phyloP scores from a whole-genome alignment of 257 asterid species.

The Solanum bulbocastanum region DNA sequence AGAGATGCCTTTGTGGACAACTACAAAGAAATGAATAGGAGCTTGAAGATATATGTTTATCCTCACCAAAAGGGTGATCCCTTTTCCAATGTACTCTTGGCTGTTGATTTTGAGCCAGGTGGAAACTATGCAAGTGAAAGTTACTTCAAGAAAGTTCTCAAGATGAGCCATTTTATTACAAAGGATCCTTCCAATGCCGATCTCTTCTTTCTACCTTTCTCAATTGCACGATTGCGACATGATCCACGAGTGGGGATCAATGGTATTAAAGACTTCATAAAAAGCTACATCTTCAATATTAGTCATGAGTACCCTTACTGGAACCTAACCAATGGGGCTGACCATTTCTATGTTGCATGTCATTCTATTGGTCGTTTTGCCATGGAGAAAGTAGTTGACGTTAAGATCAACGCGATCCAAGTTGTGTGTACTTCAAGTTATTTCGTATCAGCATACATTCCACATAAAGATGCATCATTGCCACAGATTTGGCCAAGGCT shows the following conservation, averaged over 20 bases:
- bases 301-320: conserved; percentile 56
- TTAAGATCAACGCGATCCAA: conserved; percentile 67
- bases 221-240: conserved; percentile 73
- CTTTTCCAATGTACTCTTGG: conserved; percentile 59
- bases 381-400: conserved; percentile 51
- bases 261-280: conserved; percentile 59
- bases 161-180: conserved; percentile 62
- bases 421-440: conserved; percentile 81
- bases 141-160: conserved; percentile 72
- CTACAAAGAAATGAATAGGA: conserved; percentile 66
- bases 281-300: conserved; percentile 45
- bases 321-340: conserved; percentile 79
- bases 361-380: conserved; percentile 77
- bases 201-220: conserved; percentile 73
- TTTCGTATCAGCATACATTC: conserved; percentile 53
- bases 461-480: conserved; percentile 83
- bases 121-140: conserved; percentile 97
- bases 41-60: conserved; percentile 55
- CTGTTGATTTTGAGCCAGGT: conserved; percentile 53
- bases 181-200: conserved; percentile 51
- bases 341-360: conserved; percentile 89
- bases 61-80: conserved; percentile 57
- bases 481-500: conserved; percentile 91
- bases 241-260: conserved; percentile 58
- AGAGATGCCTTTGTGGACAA: conserved; percentile 40